Base-by-base conservation (phyloP, 164 flowering plant genomes). In the Vitis labrusca region DNA sequence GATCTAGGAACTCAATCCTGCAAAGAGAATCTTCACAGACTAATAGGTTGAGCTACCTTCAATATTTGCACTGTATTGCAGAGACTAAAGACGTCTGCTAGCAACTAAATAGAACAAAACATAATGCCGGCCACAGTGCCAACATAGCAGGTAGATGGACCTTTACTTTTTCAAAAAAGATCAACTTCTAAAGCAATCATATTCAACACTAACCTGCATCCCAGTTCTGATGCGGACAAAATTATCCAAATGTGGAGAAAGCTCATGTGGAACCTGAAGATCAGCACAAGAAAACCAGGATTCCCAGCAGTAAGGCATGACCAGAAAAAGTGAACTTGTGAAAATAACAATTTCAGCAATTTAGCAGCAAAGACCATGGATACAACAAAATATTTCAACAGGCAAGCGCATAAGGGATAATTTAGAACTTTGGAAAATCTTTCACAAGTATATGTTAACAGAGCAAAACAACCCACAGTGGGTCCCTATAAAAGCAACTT, bases 171-270 rank as follows among this genome's bases (percentile, higher is more conserved):
- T 23, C 27, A 23, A 0, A 23, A 23, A 23, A 23, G 44, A 3
- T 37, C 44, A 37, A 37, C 44, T 37, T 37, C 44, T 37, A 37
- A 3, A 12, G 14, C 15, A 61, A 61, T 5, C 17, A 32, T 1
- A 15, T 61, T 44, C 50, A 76, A 64, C 47, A 52, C 15, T 29
- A 67, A 93, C 97, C 92, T 94, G 98, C 89, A 94, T 77, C 50
- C 97, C 97, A 12, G 89, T 91, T 77, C 74, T 88, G 66, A 94
- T 64, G 47, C 91, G 91, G 54, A 91, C 89, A 87, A 94, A 94
- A 71, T 91, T 85, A 67, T 85, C 83, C 84, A 88, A 76, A 79
- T 91, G 74, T 59, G 59, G 70, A 60, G 98, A 94, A 50, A 76
- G 81, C 78, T 91, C 89, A 71, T 89, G 80, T 19, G 88, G 90